These are phyloP conservation scores for Colletotrichum salicis DNA, from an alignment of 2,329 filamentous ascomycete species.

Conservation along the genomic window DNA sequence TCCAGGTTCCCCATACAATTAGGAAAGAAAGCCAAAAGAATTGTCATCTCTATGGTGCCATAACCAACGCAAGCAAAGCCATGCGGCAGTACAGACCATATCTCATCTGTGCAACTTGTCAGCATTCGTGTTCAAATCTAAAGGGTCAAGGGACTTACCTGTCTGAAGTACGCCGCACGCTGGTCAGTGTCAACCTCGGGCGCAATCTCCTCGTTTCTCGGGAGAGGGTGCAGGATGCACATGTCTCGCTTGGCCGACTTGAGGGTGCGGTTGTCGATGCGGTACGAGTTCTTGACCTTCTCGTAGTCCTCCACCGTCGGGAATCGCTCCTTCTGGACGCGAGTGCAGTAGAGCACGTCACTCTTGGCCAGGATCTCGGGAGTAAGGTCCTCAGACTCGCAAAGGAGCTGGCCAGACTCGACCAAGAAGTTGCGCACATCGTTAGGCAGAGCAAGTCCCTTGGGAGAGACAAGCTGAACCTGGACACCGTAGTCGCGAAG, in stretches of 20 bases:
- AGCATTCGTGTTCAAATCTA: constrained; percentile 43
- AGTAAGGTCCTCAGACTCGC: constrained; percentile 82
- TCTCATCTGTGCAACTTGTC: constrained; percentile 77
- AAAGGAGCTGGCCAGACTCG: constrained; percentile 78
- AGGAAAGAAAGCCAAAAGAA: constrained; percentile 31
- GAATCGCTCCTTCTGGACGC: constrained; percentile 97
- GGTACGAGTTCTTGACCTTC: constrained; percentile 85
- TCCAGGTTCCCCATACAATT: constrained; percentile 6
- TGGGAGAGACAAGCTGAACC: constrained; percentile 90
- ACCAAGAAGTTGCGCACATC: constrained; percentile 79
- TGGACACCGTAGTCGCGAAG: constrained; percentile 95
- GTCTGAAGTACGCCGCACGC: constrained; percentile 96
- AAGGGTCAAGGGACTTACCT: constrained; percentile 72
- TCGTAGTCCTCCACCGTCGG: constrained; percentile 84
- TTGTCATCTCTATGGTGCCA: constrained; percentile 56
- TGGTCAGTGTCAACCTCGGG: constrained; percentile 99
- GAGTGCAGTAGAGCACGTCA: constrained; percentile 96
- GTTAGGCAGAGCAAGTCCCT: constrained; percentile 78
- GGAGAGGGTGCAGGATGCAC: constrained; percentile 95
- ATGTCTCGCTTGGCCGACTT: constrained; percentile 92
- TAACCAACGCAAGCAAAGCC: constrained; percentile 93
- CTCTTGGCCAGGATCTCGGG: constrained; percentile 86
- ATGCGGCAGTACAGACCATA: constrained; percentile 98
- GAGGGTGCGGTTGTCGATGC: constrained; percentile 90
- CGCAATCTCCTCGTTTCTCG: constrained; percentile 90